phyloP scores from a whole-genome alignment of 306 rosid species.

The Bauhinia variegata region DNA sequence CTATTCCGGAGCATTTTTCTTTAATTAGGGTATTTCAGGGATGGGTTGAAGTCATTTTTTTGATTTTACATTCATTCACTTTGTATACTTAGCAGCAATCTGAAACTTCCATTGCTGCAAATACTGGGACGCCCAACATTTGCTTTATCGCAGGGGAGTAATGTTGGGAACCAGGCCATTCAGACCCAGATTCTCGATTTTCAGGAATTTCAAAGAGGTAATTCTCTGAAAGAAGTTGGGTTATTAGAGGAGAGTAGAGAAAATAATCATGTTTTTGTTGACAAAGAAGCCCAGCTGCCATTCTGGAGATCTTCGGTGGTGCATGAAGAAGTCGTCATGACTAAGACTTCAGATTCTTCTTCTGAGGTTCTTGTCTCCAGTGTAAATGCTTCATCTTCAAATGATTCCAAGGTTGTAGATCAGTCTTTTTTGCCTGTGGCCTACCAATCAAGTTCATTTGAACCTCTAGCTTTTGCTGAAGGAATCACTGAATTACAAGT shows the following conservation, averaged over 20 bases:
- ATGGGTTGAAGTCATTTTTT: conserved; percentile 11
- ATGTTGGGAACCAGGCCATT: conserved; percentile 53
- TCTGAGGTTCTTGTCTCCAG: too few species aligned
- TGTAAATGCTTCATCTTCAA: too few species aligned
- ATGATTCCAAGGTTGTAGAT: too few species aligned
- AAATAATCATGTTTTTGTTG: too few species aligned
- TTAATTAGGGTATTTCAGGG: background rate
- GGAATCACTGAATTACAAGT: conserved; percentile 52
- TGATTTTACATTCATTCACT: conserved; percentile 26
- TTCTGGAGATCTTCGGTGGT: too few species aligned
- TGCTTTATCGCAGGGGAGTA: conserved; percentile 61
- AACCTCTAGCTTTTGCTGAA: conserved; percentile 53
- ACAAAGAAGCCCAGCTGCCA: too few species aligned
- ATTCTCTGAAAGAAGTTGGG: too few species aligned
- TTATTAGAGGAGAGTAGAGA: too few species aligned
- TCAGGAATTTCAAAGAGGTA: too few species aligned
- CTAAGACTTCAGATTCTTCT: too few species aligned
- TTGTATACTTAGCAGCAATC: conserved; percentile 2
- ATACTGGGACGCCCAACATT: conserved; percentile 45
- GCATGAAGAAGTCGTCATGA: too few species aligned
- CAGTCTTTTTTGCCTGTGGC: too few species aligned
- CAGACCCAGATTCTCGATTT: conserved; percentile 53
- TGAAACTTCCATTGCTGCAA: conserved; percentile 40
- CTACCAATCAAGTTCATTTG: conserved; percentile 52
- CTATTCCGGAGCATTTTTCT: conserved; percentile 1